phyloP scores from a whole-genome alignment of 2,329 filamentous ascomycete genomes.

The Fusarium zealandicum region DNA sequence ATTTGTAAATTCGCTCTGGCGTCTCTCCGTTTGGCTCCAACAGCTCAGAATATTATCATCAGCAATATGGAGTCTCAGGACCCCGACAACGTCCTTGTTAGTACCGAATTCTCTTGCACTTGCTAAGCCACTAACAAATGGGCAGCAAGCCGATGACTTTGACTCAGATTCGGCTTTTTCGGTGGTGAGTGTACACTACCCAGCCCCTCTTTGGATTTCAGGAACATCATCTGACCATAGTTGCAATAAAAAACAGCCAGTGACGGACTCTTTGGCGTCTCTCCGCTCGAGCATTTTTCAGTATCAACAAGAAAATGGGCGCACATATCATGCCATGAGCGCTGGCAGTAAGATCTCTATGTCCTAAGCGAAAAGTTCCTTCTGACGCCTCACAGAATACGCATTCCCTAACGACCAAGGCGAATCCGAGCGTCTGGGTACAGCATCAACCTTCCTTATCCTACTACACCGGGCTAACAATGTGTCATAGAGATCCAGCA shows the following conservation, averaged over 20 bases:
- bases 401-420: constrained; percentile 1
- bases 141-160: neutral
- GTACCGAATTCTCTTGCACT: neutral
- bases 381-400: constrained; percentile 1
- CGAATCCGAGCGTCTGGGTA: constrained; percentile 13
- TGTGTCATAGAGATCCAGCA: constrained; percentile 6
- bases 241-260: neutral
- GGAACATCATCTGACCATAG: neutral
- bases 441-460: too few relatives aligned
- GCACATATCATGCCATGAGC: constrained; percentile 8
- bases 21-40: too few relatives aligned
- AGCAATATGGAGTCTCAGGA: neutral
- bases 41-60: too few relatives aligned
- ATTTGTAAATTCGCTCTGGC: too few relatives aligned
- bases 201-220: neutral
- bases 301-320: constrained; percentile 8
- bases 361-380: neutral
- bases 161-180: neutral
- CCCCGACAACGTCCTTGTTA: neutral
- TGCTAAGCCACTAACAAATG: neutral
- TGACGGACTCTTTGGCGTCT: constrained; percentile 8
- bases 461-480: too few relatives aligned
- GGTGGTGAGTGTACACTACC: neutral
- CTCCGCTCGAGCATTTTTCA: constrained; percentile 5
- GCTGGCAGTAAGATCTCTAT: constrained; percentile 1